Evolutionary conservation across 108 stramenopile species (phyloP), one percentile per base, ranked within the genome.

Genomic region (Cyclotella baltica): DNA sequence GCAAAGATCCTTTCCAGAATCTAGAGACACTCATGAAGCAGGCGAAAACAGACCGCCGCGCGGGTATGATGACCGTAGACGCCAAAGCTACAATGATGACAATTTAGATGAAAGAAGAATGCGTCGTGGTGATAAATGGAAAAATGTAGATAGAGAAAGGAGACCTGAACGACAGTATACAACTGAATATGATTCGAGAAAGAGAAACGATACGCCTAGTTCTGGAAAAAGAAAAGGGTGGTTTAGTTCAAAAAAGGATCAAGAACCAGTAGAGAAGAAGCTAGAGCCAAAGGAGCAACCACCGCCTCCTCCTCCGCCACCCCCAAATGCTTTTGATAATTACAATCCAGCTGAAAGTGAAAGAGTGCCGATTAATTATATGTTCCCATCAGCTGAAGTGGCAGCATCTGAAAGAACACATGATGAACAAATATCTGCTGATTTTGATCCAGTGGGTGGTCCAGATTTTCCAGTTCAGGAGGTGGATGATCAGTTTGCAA

Each of bases 321-420:
- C 79, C 0, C 72, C 73, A 50, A 28, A 28, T 35, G 13, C 52
- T 27, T 62, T 50, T 37, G 35, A n/a, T 20, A 64, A 76, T 0
- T 70, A 74, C 22, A 63, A 82, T 82, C 81, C 81, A 27, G 74
- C 81, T 46, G 55, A 74, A 43, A 82, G 62, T 38, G 75, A 76
- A 52, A 76, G 75, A 65, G 48, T 59, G 46, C 81, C 81, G 30
- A 82, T 82, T 36, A 74, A 82, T 70, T 82, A 82, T 64, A 76
- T 65, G 56, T 82, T 82, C 63, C 81, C 81, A 40, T 72, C 75
- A 9, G 75, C 75, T 36, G 81, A 82, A 66, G 70, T 50, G 48
- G 74, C 75, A 10, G 81, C 70, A 23, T 62, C 70, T 31, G 70
- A 67, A 48, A 70, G 81, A 64, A 58, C 35, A 10, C 43, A 15